Conservation (phyloP, 2,329 filamentous ascomycete species). For the Penicillium sp. region DNA sequence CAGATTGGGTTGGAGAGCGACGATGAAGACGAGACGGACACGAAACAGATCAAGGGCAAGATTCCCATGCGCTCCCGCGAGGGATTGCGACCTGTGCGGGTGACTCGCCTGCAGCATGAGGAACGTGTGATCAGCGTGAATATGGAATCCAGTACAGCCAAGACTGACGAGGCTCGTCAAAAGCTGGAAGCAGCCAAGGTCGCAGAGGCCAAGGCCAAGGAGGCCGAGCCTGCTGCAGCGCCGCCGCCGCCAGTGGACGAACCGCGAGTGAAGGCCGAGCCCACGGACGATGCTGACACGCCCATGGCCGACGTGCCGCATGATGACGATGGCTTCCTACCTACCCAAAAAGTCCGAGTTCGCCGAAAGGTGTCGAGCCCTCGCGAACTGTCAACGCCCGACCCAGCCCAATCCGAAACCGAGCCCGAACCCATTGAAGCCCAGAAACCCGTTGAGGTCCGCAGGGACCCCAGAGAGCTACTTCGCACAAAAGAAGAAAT, state of each 20-base stretch:
- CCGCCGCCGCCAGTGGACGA: conserved; percentile 8
- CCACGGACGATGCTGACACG: conserved; percentile 43
- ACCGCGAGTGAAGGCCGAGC: conserved; percentile 49
- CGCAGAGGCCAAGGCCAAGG: conserved; percentile 20
- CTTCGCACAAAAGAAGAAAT: conserved; percentile 39
- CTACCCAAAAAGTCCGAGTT: conserved; percentile 31
- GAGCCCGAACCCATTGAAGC: conserved; percentile 9
- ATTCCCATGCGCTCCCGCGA: conserved; percentile 22
- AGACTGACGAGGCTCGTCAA: conserved; percentile 38
- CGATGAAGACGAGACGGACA: conserved; percentile 33
- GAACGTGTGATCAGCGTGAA: conserved; percentile 51
- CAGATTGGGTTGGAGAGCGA: conserved; percentile 52
- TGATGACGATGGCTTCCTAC: conserved; percentile 32
- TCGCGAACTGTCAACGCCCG: conserved; percentile 10
- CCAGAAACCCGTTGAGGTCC: conserved; percentile 19
- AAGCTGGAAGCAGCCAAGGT: conserved; percentile 29
- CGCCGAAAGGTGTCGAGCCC: conserved; percentile 27
- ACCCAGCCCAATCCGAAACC: conserved; percentile 3
- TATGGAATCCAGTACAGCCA: conserved; percentile 46
- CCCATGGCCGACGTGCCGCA: conserved; percentile 31
- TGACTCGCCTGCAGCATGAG: conserved; percentile 51
- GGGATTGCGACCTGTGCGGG: conserved; percentile 48
- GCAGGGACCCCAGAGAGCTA: conserved; percentile 24
- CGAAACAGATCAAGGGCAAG: conserved; percentile 29
- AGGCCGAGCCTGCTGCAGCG: conserved; percentile 19